Conservation (phyloP, 1,139 yeast genomes). For the Casaregolazyma suthepensis region DNA sequence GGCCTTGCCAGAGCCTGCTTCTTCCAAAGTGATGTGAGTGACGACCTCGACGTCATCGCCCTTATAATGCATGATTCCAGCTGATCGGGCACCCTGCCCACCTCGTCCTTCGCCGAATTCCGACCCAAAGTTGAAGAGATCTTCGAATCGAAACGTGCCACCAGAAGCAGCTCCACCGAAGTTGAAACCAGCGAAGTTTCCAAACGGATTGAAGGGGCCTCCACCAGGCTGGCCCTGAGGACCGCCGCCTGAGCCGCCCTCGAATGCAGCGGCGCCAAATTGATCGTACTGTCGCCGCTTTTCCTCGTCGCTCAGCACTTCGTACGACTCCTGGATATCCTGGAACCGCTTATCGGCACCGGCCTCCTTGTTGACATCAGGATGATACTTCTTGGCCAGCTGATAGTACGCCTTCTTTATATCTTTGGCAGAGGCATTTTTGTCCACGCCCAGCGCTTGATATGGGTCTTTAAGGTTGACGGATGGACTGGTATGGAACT, state of each 20-base stretch:
- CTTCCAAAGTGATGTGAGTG: slow-evolving; percentile 71
- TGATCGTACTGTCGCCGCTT: slow-evolving; percentile 89
- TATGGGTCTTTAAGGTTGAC: slow-evolving; percentile 66
- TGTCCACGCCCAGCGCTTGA: slow-evolving; percentile 68
- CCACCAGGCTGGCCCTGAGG: slow-evolving; percentile 30
- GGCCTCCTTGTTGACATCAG: slow-evolving; percentile 89
- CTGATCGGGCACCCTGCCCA: slow-evolving; percentile 29
- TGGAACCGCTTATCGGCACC: slow-evolving; percentile 88
- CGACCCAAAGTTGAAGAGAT: slow-evolving; percentile 65
- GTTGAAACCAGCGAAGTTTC: slow-evolving; percentile 38
- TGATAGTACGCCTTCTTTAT: slow-evolving; percentile 93
- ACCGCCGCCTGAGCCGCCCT: slow-evolving; percentile 50
- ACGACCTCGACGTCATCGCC: slow-evolving; percentile 87
- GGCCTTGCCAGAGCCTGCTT: slow-evolving; percentile 74
- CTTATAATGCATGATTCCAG: slow-evolving; percentile 60
- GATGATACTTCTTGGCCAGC: slow-evolving; percentile 89
- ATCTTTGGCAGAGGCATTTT: slow-evolving; percentile 66
- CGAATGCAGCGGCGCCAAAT: slow-evolving; percentile 84
- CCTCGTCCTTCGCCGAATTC: slow-evolving; percentile 32
- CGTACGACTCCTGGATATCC: slow-evolving; percentile 91
- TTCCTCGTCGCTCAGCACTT: slow-evolving; percentile 76
- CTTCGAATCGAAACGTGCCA: slow-evolving; percentile 64
- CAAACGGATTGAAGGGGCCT: slow-evolving; percentile 33
- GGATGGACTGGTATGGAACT: slow-evolving; percentile 3
- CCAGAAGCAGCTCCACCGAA: slow-evolving; percentile 48